These are phyloP conservation scores for Tolypocladium guangdongense DNA, from an alignment of 2,329 filamentous ascomycete species.

Conservation along the genomic window DNA sequence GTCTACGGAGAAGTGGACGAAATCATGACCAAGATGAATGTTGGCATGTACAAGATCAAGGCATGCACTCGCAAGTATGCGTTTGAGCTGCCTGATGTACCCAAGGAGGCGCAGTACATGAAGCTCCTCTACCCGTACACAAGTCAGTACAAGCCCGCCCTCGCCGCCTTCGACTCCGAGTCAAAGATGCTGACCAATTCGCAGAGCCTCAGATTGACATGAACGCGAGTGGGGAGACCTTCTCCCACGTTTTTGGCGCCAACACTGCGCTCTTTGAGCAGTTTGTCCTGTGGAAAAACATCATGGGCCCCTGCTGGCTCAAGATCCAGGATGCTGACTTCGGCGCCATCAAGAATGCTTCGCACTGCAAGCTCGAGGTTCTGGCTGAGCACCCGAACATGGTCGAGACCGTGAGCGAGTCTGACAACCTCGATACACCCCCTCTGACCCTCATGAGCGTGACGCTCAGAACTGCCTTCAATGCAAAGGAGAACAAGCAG, in stretches of 20 bases:
- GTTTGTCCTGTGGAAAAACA: constrained; percentile 96
- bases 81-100: constrained; percentile 80
- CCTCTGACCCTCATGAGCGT: constrained; percentile 95
- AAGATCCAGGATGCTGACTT: constrained; percentile 83
- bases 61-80: constrained; percentile 83
- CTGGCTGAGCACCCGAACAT: constrained; percentile 67
- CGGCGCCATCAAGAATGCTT: constrained; percentile 75
- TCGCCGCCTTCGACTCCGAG: not conserved
- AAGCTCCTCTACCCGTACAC: constrained; percentile 95
- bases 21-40: constrained; percentile 78
- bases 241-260: constrained; percentile 85
- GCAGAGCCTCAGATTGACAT: constrained; percentile 58
- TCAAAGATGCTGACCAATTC: constrained; percentile 7
- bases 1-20: constrained; percentile 83
- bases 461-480: constrained; percentile 77
- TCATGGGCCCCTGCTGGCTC: constrained; percentile 98
- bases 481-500: constrained; percentile 88
- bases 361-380: constrained; percentile 93
- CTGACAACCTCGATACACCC: constrained; percentile 71
- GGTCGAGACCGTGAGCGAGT: constrained; percentile 62
- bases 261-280: constrained; percentile 95
- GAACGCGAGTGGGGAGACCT: constrained; percentile 71
- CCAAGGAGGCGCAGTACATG: constrained; percentile 81
- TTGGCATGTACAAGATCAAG: constrained; percentile 91
- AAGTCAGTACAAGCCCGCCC: constrained; percentile 33